phyloP scores from a whole-genome alignment of 257 asterid genomes.

The Leonotis leonurus region DNA sequence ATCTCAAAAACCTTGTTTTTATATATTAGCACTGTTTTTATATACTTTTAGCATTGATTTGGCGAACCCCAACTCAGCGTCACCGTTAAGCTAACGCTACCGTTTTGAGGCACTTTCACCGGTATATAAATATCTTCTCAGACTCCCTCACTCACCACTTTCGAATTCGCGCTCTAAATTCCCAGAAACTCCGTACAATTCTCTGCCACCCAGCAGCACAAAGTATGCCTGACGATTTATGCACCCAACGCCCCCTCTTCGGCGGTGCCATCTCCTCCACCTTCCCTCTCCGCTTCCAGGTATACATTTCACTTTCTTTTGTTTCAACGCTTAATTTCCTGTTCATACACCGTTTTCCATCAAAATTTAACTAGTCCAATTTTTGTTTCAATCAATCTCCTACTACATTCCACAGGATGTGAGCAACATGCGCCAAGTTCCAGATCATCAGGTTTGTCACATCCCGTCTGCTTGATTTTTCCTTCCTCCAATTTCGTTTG shows the following conservation, averaged over 20 bases:
- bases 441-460: constrained; percentile 79
- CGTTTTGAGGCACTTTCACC: not conserved
- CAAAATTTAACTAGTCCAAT: not conserved
- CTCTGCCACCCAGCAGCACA: not conserved
- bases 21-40: too few relatives aligned
- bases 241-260: constrained; percentile 45
- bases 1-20: too few relatives aligned
- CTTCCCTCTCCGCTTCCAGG: constrained; percentile 76
- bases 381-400: not conserved
- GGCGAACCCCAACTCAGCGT: constrained; percentile 20
- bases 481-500: not conserved
- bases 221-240: constrained; percentile 47
- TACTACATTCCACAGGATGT: constrained; percentile 49
- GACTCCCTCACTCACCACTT: not conserved
- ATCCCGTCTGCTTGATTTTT: not conserved
- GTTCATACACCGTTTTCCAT: not conserved
- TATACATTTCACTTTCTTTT: not conserved
- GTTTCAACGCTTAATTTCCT: not conserved
- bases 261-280: constrained; percentile 66
- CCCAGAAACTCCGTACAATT: not conserved
- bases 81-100: constrained; percentile 23
- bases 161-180: not conserved
- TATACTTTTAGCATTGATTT: too few relatives aligned
- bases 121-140: not conserved
- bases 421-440: constrained; percentile 76